Percentiles rank a stretch among this genome's conserved stretches.
phyloP scores from a whole-genome alignment of 2,329 filamentous ascomycete genomes.

The Hortaea sp. region DNA sequence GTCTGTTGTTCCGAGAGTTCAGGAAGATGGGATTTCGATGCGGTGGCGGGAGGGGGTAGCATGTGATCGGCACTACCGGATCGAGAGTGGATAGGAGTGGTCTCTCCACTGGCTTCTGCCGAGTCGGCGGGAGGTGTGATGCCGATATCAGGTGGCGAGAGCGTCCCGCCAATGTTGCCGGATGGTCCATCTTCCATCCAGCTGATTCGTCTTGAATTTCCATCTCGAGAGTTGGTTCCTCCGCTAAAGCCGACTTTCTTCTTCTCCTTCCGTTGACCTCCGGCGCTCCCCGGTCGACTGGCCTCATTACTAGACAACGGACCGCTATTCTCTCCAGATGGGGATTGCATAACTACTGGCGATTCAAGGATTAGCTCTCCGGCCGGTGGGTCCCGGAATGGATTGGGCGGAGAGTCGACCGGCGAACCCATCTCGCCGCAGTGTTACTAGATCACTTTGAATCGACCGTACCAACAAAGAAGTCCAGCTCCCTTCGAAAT shows the following conservation, averaged over 20 bases:
- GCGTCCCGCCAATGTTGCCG: background rate
- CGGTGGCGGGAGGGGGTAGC: constrained; percentile 5
- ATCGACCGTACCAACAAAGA: constrained; percentile 2
- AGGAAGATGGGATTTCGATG: constrained; percentile 19
- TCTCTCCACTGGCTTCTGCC: constrained; percentile 7
- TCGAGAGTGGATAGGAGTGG: constrained; percentile 7
- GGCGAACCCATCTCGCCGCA: constrained; percentile 1
- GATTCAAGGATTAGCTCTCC: background rate
- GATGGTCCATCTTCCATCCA: constrained; percentile 1
- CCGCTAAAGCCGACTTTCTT: constrained; percentile 13
- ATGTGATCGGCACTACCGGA: constrained; percentile 7
- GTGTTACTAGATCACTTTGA: background rate
- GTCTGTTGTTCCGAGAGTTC: constrained; percentile 22
- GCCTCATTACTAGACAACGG: constrained; percentile 8
- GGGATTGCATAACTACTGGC: background rate
- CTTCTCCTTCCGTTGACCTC: constrained; percentile 9
- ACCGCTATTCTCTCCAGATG: constrained; percentile 3
- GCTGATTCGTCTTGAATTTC: constrained; percentile 5
- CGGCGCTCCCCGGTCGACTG: constrained; percentile 9
- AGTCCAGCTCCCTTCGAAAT: background rate
- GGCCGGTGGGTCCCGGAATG: constrained; percentile 1
- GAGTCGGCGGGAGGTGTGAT: constrained; percentile 5
- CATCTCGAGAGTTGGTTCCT: constrained; percentile 5
- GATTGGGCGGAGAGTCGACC: constrained; percentile 1
- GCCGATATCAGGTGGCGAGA: constrained; percentile 8